Percentiles rank a stretch among this genome's conserved stretches.
phyloP scores from a whole-genome alignment of 148 eudicot genomes.

The Tetragonia tetragonoides region DNA sequence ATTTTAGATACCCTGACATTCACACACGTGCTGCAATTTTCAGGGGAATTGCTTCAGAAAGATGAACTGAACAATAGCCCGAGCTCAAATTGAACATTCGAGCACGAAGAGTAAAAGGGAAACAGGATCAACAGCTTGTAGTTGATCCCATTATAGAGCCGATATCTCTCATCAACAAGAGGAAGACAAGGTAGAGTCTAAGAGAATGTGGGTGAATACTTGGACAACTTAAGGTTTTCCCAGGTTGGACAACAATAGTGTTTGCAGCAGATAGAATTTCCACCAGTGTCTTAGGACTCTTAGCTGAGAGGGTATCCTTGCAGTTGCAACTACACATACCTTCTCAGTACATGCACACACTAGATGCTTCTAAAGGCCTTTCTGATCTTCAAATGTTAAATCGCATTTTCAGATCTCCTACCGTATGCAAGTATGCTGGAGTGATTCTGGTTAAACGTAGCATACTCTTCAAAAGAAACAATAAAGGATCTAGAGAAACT shows the following conservation, averaged over 20 bases:
- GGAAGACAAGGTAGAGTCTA: too few relatives aligned
- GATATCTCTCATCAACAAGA: too few relatives aligned
- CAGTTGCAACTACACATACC: neutral
- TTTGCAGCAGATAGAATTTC: neutral
- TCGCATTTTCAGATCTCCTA: neutral
- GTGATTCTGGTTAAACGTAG: neutral
- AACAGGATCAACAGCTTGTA: too few relatives aligned
- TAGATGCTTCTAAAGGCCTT: constrained; percentile 5
- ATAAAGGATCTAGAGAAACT: neutral
- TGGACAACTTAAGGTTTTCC: too few relatives aligned
- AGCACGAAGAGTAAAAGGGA: too few relatives aligned
- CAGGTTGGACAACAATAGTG: neutral
- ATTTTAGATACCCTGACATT: too few relatives aligned
- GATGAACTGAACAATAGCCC: too few relatives aligned
- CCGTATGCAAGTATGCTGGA: neutral
- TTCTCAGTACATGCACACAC: neutral
- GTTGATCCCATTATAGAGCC: too few relatives aligned
- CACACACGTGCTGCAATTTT: too few relatives aligned
- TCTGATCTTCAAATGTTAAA: neutral
- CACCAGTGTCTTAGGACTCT: neutral
- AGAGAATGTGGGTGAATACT: too few relatives aligned
- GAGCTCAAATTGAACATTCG: too few relatives aligned
- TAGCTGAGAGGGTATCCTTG: neutral
- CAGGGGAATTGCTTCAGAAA: too few relatives aligned
- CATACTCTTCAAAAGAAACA: neutral